Evolutionary conservation across 2,329 filamentous ascomycete species (phyloP).

Genomic region (Penicillium sp.): DNA sequence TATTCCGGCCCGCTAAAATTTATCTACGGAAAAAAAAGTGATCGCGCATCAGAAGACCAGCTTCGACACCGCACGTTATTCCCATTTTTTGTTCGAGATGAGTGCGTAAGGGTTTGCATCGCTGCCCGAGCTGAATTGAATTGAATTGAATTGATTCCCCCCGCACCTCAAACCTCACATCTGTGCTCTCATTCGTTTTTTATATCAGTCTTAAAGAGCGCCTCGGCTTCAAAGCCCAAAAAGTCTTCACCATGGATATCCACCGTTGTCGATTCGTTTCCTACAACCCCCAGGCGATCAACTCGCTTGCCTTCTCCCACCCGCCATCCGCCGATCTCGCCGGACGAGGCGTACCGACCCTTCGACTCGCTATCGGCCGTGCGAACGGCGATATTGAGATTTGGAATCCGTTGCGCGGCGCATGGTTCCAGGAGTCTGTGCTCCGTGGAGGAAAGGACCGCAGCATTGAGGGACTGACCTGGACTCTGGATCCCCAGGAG

Average conservation of each 20-base stretch:
- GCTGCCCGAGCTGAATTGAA: constrained; percentile 14
- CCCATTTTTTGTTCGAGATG: constrained; percentile 17
- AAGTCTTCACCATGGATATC: constrained; percentile 71
- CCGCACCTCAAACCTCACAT: constrained; percentile 5
- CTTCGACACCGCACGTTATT: constrained; percentile 17
- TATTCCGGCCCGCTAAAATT: constrained; percentile 32
- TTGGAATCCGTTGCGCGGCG: constrained; percentile 82
- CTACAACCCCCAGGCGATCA: constrained; percentile 88
- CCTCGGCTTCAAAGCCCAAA: constrained; percentile 17
- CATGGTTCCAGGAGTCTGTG: constrained; percentile 87
- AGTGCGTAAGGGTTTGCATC: constrained; percentile 21
- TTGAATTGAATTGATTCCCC: constrained; percentile 17
- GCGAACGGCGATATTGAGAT: constrained; percentile 97
- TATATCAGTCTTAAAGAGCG: constrained; percentile 12
- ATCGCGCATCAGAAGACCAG: constrained; percentile 22
- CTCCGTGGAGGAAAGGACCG: constrained; percentile 81
- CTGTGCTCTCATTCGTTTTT: constrained; percentile 8
- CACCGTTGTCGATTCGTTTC: constrained; percentile 96
- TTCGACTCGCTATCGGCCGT: constrained; percentile 84
- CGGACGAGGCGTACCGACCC: constrained; percentile 56
- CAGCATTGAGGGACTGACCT: constrained; percentile 86
- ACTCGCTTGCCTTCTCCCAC: constrained; percentile 91
- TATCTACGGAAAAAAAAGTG: constrained; percentile 31
- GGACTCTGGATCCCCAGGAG: constrained; percentile 84
- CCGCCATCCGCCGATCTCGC: constrained; percentile 51